Base-by-base conservation (phyloP, 2,329 filamentous ascomycete genomes). In the Alternaria brassicicola region DNA sequence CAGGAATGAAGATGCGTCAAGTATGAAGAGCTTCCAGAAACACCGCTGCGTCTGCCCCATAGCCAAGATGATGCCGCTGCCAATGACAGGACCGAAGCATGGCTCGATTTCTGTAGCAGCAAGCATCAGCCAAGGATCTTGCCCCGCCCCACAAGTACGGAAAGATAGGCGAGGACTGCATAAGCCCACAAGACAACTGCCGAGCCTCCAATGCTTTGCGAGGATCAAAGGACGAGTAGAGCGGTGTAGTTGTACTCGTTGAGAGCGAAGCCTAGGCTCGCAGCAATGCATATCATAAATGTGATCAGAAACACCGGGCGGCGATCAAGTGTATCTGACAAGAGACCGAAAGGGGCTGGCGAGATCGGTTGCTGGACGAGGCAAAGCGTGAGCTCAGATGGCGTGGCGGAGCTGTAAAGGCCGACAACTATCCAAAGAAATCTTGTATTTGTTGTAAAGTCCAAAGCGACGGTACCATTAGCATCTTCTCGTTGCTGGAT, bases 401-500 rank as follows among this genome's bases (percentile, higher is more conserved):
- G n/a, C n/a, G n/a, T n/a, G n/a, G n/a, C n/a, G n/a, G n/a, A n/a
- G n/a, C n/a, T n/a, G n/a, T n/a, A n/a, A n/a, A n/a, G n/a, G n/a
- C n/a, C n/a, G n/a, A n/a, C n/a, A n/a, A n/a, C n/a, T n/a, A n/a
- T n/a, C n/a, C n/a, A n/a, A n/a, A n/a, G n/a, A n/a, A n/a, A n/a
- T n/a, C n/a, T n/a, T n/a, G n/a, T n/a, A n/a, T n/a, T n/a, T n/a
- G n/a, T n/a, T n/a, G n/a, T n/a, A n/a, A n/a, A n/a, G n/a, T n/a
- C n/a, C n/a, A n/a, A n/a, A n/a, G n/a, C n/a, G n/a, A n/a, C n/a
- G n/a, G n/a, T n/a, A 12, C 43, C 8, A 9, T 55, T 28, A 55
- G 23, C 52, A 55, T 28, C 46, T 42, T 2, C 52, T 31, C 3
- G 52, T 55, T 19, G 41, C 38, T 15, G 52, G 52, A 43, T 55